Evolutionary conservation across 768 basidiomycete genomes (phyloP).

Genomic region (Tulasnella sp.): DNA sequence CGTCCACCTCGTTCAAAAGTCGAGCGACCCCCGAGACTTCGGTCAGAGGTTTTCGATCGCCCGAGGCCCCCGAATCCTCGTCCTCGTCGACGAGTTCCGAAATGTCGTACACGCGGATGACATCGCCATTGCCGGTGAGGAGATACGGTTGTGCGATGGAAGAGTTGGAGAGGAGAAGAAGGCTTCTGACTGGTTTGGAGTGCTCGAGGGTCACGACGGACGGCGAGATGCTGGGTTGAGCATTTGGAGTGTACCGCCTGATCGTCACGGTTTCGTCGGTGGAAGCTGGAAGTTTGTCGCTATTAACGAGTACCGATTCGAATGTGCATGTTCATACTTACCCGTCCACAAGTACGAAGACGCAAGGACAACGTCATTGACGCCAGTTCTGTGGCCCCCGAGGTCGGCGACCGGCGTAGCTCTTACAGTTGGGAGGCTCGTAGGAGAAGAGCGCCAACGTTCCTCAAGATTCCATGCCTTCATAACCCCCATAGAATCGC

Average conservation of each 20-base stretch:
- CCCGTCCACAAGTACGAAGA: conserved; percentile 86
- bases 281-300: conserved; percentile 50
- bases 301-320: not conserved
- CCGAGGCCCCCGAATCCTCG: not conserved
- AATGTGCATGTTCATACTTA: conserved; percentile 29
- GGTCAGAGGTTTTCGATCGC: not conserved
- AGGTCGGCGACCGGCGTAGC: conserved; percentile 48
- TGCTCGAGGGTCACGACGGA: conserved; percentile 31
- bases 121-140: conserved; percentile 76
- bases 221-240: conserved; percentile 20
- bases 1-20: conserved; percentile 65
- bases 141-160: conserved; percentile 63
- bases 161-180: conserved; percentile 61
- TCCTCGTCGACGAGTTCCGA: conserved; percentile 41
- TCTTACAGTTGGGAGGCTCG: conserved; percentile 44
- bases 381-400: conserved; percentile 68
- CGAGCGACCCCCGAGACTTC: conserved; percentile 13
- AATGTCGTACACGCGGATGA: conserved; percentile 72
- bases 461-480: conserved; percentile 62
- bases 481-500: conserved; percentile 87
- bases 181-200: conserved; percentile 60
- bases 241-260: conserved; percentile 36
- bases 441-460: conserved; percentile 31
- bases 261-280: conserved; percentile 78
- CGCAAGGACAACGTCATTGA: conserved; percentile 63